Conservation (phyloP, 2,329 filamentous ascomycete species). For the Fonsecaea pedrosoi region DNA sequence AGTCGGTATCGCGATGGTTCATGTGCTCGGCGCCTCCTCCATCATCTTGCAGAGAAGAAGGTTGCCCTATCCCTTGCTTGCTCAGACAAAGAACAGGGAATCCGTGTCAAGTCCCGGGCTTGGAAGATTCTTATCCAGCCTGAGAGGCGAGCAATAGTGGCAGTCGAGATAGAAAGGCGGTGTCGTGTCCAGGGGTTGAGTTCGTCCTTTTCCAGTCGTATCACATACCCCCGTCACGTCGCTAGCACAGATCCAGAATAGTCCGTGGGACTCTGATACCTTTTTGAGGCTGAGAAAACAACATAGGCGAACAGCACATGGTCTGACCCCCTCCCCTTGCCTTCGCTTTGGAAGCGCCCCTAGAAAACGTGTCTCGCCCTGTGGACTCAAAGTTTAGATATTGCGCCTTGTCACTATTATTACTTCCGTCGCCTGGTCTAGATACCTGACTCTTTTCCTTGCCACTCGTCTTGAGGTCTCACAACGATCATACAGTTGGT, state of each 20-base stretch:
- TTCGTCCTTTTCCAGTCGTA: not conserved
- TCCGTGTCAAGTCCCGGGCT: not conserved
- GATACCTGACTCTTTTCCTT: not conserved
- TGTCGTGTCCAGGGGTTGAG: not conserved
- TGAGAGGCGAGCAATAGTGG: not conserved
- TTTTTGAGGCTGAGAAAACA: not conserved
- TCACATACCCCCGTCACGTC: not conserved
- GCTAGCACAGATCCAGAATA: not conserved
- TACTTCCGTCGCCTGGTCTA: not conserved
- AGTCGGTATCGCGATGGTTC: not conserved
- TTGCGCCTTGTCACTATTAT: not conserved
- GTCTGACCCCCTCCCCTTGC: not conserved
- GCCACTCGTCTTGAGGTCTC: not conserved
- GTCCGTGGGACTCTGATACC: not conserved
- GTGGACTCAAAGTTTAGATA: not conserved
- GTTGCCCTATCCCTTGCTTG: not conserved
- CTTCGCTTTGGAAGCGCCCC: not conserved
- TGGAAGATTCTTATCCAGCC: not conserved
- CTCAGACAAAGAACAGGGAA: not conserved
- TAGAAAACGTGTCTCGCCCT: not conserved
- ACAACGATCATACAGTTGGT: not conserved
- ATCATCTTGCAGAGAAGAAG: not conserved
- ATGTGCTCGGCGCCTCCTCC: not conserved
- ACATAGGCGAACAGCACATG: not conserved
- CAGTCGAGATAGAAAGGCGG: not conserved